phyloP scores from a whole-genome alignment of 2,329 filamentous ascomycete species.

The Truncatella angustata region DNA sequence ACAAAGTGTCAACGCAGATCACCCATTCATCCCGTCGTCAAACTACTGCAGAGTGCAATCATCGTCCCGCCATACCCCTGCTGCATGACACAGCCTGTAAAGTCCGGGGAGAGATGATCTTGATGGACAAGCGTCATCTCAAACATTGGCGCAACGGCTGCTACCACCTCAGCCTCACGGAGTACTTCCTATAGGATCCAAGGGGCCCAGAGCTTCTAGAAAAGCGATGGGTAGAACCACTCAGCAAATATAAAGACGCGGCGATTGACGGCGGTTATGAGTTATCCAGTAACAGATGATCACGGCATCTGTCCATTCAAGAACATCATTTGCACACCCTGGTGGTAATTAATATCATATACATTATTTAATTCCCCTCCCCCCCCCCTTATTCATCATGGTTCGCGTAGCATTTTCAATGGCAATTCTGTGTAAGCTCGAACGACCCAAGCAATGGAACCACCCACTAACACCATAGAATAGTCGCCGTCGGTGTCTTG shows the following conservation, averaged over 20 bases:
- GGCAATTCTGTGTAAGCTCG: slow-evolving; percentile 7
- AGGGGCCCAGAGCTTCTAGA: not conserved
- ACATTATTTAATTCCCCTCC: not conserved
- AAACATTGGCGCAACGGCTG: slow-evolving; percentile 9
- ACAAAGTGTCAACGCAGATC: not conserved
- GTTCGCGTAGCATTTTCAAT: not conserved
- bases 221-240: not conserved
- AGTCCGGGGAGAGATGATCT: slow-evolving; percentile 3
- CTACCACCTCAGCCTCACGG: slow-evolving; percentile 10
- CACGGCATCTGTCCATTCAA: too few species aligned
- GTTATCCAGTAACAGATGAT: not conserved
- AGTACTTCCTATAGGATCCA: not conserved
- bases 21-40: not conserved
- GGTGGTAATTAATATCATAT: not conserved
- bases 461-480: too few species aligned
- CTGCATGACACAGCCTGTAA: slow-evolving; percentile 6
- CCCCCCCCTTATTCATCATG: slow-evolving; percentile 4
- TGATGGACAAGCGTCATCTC: slow-evolving; percentile 5
- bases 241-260: not conserved
- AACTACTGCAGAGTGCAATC: too few species aligned
- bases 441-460: too few species aligned
- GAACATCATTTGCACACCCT: too few species aligned
- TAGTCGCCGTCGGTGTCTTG: slow-evolving; percentile 12
- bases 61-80: not conserved
- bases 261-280: not conserved